Evolutionary conservation across 768 basidiomycete genomes (phyloP).

Genomic region (Calocybe cyanea): DNA sequence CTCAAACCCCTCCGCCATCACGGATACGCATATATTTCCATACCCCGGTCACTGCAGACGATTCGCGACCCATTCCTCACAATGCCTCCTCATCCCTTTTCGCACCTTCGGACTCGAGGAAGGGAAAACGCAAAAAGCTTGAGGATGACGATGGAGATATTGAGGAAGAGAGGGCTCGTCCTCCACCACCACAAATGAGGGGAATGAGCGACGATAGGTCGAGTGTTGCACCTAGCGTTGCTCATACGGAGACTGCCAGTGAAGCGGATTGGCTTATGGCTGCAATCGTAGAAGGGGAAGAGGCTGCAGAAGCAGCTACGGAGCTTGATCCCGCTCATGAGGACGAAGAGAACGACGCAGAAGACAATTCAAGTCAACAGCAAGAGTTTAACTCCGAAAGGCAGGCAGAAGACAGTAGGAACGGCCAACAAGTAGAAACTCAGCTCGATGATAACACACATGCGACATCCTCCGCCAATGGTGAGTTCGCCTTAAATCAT

Average conservation of each 20-base stretch:
- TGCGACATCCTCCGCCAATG: slow-evolving; percentile 33
- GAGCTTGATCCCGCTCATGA: slow-evolving; percentile 33
- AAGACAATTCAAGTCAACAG: slow-evolving; percentile 37
- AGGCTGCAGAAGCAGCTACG: slow-evolving; percentile 44
- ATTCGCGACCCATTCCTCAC: slow-evolving; percentile 71
- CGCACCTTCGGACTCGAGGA: slow-evolving; percentile 57
- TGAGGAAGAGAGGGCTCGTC: slow-evolving; percentile 67
- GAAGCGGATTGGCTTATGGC: slow-evolving; percentile 90
- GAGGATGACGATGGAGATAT: slow-evolving; percentile 84
- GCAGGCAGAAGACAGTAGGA: slow-evolving; percentile 21
- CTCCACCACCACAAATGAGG: slow-evolving; percentile 55
- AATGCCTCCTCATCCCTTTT: slow-evolving; percentile 47
- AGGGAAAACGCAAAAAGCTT: slow-evolving; percentile 85
- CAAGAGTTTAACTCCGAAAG: slow-evolving; percentile 32
- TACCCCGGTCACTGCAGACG: slow-evolving; percentile 81
- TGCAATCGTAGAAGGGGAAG: slow-evolving; percentile 73
- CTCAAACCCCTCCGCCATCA: slow-evolving; percentile 56
- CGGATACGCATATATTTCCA: slow-evolving; percentile 92
- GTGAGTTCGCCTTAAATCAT: slow-evolving; percentile 43
- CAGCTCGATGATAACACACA: slow-evolving; percentile 19
- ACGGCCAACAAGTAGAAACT: neutral
- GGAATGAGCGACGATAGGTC: slow-evolving; percentile 52
- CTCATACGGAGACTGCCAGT: slow-evolving; percentile 70
- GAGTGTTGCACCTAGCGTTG: slow-evolving; percentile 53
- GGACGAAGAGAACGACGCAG: slow-evolving; percentile 39